These are phyloP conservation scores for Pseudoscleropodium purum DNA, from an alignment of 225 moss, liverwort and hornwort species.

Conservation along the genomic window DNA sequence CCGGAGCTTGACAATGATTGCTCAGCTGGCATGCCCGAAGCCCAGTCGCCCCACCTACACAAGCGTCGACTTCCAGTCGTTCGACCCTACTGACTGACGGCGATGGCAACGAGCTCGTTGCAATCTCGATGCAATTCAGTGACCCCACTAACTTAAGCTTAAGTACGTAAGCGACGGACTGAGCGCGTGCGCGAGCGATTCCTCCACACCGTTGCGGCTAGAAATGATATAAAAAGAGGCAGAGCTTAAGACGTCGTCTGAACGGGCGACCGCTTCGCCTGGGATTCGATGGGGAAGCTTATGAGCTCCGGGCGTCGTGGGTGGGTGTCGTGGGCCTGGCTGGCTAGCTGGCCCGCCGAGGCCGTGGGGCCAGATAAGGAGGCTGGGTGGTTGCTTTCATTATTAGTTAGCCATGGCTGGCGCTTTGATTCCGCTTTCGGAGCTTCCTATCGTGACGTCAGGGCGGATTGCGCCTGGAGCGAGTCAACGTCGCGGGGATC, in stretches of 20 bases:
- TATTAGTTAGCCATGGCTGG: background rate
- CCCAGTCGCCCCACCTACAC: background rate
- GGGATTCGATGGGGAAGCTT: background rate
- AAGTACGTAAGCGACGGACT: background rate
- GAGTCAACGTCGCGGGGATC: background rate
- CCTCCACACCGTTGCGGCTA: background rate
- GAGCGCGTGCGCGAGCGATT: background rate
- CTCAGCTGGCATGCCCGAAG: background rate
- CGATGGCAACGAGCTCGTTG: background rate
- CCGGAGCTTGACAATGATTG: background rate
- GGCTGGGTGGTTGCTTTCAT: background rate
- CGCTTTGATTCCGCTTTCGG: background rate
- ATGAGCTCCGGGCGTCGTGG: background rate
- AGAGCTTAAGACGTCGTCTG: background rate
- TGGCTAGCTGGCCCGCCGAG: background rate
- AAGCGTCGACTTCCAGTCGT: background rate
- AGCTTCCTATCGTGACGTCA: background rate
- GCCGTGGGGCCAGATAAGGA: background rate
- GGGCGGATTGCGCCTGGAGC: background rate
- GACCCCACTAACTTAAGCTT: background rate
- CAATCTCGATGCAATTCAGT: background rate
- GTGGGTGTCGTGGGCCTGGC: background rate
- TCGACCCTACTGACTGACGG: background rate
- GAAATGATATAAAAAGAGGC: background rate
- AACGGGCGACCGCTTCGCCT: slow-evolving; percentile 1